phyloP scores from a whole-genome alignment of 139 green algal genomes.

The Auxenochlorella pyrenoidosa region DNA sequence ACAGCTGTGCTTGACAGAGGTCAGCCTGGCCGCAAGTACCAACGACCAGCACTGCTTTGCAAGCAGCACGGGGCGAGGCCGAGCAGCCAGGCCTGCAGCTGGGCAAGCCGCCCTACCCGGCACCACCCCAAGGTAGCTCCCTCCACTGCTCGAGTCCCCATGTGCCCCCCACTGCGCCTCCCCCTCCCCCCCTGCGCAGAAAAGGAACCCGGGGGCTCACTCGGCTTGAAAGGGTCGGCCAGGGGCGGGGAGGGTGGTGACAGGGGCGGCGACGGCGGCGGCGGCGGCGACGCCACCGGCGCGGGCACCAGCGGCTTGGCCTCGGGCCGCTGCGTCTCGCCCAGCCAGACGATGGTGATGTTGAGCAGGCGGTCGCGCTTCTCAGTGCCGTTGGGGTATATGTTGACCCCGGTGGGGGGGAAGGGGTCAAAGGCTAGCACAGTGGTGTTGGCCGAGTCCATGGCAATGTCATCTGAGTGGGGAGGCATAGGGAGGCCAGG shows the following conservation, averaged over 20 bases:
- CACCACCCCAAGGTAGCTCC: too few species aligned
- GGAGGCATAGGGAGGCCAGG: background rate
- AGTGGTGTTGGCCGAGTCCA: conserved; percentile 19
- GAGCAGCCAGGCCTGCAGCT: too few species aligned
- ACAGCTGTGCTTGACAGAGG: too few species aligned
- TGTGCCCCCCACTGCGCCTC: too few species aligned
- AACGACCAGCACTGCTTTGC: too few species aligned
- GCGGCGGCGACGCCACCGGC: conserved; percentile 4
- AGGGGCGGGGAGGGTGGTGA: conserved; percentile 1
- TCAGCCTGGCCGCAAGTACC: too few species aligned
- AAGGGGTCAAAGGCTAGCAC: conserved; percentile 27
- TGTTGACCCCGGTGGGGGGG: conserved; percentile 7
- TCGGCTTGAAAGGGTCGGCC: background rate
- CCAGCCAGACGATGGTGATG: conserved; percentile 4
- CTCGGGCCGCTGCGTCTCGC: background rate
- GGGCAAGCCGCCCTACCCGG: too few species aligned
- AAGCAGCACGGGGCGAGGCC: too few species aligned
- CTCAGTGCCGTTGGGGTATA: conserved; percentile 24
- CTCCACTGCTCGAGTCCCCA: too few species aligned
- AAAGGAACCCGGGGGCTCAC: too few species aligned
- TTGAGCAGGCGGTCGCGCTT: background rate
- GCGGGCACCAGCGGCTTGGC: background rate
- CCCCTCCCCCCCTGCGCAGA: background rate
- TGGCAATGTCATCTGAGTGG: conserved; percentile 22
- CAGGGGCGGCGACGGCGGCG: conserved; percentile 3